Percentiles rank a stretch among this genome's conserved stretches.
These are phyloP conservation scores for Vigna trinervia DNA, from an alignment of 306 rosid genomes.

Conservation along the genomic window DNA sequence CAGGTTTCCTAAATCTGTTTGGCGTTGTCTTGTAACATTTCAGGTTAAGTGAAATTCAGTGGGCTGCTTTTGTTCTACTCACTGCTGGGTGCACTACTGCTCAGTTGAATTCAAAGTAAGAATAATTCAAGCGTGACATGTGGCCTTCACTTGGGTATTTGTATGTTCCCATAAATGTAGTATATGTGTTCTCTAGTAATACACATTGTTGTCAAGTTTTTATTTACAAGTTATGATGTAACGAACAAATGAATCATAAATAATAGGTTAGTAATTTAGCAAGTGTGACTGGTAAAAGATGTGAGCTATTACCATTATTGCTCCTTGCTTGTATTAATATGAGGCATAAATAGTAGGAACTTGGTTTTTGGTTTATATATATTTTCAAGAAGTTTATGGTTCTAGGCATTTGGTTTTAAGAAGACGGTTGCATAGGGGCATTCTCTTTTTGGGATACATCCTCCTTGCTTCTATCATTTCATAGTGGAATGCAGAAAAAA, in stretches of 20 bases:
- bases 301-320: conserved; percentile 2
- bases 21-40: conserved; percentile 43
- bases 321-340: conserved; percentile 6
- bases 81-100: conserved; percentile 97
- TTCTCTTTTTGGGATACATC: conserved; percentile 3
- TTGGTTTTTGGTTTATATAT: conserved; percentile 1
- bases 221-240: conserved; percentile 1
- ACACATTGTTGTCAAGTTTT: conserved; percentile 17
- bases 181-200: conserved; percentile 33
- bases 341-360: conserved; percentile 22
- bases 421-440: neutral
- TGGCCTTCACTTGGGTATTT: conserved; percentile 33
- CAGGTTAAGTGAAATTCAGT: conserved; percentile 96
- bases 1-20: conserved; percentile 35
- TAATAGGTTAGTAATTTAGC: conserved; percentile 21
- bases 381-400: neutral
- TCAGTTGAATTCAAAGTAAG: conserved; percentile 88
- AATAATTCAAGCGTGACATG: conserved; percentile 29
- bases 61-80: conserved; percentile 96
- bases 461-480: conserved; percentile 18
- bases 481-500: neutral
- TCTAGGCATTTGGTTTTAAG: conserved; percentile 5
- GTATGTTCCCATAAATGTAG: conserved; percentile 32
- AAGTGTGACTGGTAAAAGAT: conserved; percentile 15
- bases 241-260: conserved; percentile 20